phyloP scores from a whole-genome alignment of 169 alveolate species.

The Eimeria zaria region DNA sequence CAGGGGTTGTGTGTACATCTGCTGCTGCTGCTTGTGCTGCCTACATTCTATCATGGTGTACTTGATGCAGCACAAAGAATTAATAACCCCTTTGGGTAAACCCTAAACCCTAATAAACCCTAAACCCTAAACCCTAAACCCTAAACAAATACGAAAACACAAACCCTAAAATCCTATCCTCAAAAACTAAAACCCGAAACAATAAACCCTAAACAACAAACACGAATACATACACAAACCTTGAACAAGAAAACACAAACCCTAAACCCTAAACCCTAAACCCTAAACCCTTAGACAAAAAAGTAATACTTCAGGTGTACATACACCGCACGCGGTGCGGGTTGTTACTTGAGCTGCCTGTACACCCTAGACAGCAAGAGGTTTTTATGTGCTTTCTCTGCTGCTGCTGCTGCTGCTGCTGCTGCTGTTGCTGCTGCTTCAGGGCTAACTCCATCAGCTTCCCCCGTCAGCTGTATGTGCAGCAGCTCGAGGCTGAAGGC shows the following conservation, averaged over 20 bases:
- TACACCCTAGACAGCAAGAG: not conserved
- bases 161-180: too few species aligned
- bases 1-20: conserved; percentile 74
- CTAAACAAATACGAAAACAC: too few species aligned
- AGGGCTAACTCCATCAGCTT: conserved; percentile 73
- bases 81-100: conserved; percentile 79
- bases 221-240: too few species aligned
- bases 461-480: conserved; percentile 71
- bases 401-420: not conserved
- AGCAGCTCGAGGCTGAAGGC: conserved; percentile 75
- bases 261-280: not conserved
- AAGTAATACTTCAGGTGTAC: not conserved
- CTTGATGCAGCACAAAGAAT: conserved; percentile 64
- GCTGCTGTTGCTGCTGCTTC: not conserved
- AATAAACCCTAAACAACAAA: not conserved
- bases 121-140: not conserved
- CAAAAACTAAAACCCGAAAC: not conserved
- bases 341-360: not conserved
- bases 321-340: not conserved
- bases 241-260: too few species aligned
- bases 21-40: conserved; percentile 67
- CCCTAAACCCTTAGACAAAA: too few species aligned
- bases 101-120: not conserved
- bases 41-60: conserved; percentile 78
- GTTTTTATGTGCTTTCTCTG: not conserved